Evolutionary conservation across 805 yeast genomes (phyloP).

Genomic region (Teunomyces funiuensis): DNA sequence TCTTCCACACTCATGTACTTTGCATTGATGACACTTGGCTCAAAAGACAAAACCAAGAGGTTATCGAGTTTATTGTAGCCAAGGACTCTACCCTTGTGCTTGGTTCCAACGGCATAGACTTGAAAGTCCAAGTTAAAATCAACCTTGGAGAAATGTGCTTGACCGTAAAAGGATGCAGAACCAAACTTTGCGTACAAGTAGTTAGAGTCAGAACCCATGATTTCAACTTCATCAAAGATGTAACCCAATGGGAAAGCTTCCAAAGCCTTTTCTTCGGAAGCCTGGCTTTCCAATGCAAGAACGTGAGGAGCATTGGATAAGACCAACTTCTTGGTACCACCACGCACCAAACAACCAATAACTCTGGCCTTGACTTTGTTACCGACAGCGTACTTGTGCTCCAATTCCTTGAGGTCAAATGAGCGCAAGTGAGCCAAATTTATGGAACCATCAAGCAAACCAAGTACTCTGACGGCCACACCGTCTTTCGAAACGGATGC

Average conservation of each 20-base stretch:
- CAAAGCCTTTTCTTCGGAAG: slow-evolving; percentile 27
- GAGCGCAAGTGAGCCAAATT: slow-evolving; percentile 64
- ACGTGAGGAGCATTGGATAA: slow-evolving; percentile 65
- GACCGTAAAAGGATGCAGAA: slow-evolving; percentile 55
- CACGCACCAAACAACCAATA: slow-evolving; percentile 50
- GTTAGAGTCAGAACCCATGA: slow-evolving; percentile 58
- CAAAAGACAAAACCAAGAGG: slow-evolving; percentile 63
- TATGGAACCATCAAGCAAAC: slow-evolving; percentile 70
- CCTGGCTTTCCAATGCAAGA: slow-evolving; percentile 27
- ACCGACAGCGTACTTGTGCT: slow-evolving; percentile 68
- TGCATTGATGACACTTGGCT: slow-evolving; percentile 61
- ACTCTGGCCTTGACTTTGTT: slow-evolving; percentile 69
- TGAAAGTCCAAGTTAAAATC: slow-evolving; percentile 47
- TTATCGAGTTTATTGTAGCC: slow-evolving; percentile 70
- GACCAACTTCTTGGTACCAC: slow-evolving; percentile 56
- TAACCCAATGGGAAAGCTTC: slow-evolving; percentile 83
- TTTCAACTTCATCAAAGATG: slow-evolving; percentile 54
- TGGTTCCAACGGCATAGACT: slow-evolving; percentile 60
- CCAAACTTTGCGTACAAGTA: slow-evolving; percentile 61
- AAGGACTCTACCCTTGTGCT: slow-evolving; percentile 73
- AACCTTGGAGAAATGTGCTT: slow-evolving; percentile 74
- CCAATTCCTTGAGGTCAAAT: slow-evolving; percentile 46
- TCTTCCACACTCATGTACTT: slow-evolving; percentile 69
- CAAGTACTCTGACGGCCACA: slow-evolving; percentile 67
- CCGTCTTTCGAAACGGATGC: slow-evolving; percentile 63